Evolutionary conservation across 257 asterid species (phyloP).

Genomic region (Rhazya stricta): DNA sequence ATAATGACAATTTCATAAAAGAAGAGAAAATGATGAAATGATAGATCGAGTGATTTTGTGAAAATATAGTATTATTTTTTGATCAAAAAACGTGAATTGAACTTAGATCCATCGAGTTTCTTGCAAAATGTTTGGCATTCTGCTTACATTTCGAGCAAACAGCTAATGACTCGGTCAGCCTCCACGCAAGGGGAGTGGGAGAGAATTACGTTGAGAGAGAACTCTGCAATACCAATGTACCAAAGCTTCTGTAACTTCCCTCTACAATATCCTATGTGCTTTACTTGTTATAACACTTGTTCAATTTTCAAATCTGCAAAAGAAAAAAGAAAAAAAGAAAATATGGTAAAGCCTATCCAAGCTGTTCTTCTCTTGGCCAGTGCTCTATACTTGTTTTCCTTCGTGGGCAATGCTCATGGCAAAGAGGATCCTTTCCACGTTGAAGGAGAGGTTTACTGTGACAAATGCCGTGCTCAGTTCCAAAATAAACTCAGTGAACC

Average conservation of each 20-base stretch:
- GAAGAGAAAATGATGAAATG: no score
- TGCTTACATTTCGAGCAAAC: not conserved
- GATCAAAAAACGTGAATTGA: no score
- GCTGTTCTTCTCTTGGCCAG: slow-evolving; percentile 27
- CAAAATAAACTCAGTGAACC: slow-evolving; percentile 50
- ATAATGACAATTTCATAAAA: no score
- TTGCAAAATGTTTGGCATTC: no score
- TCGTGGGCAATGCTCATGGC: slow-evolving; percentile 20
- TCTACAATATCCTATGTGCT: not conserved
- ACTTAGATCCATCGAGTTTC: no score
- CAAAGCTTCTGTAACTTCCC: not conserved
- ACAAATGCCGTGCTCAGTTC: slow-evolving; percentile 63
- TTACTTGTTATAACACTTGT: not conserved
- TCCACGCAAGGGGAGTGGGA: not conserved
- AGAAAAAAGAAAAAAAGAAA: not conserved
- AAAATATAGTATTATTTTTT: no score
- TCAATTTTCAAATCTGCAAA: not conserved
- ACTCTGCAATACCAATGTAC: not conserved
- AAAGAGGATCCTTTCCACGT: slow-evolving; percentile 28
- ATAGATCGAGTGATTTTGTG: no score
- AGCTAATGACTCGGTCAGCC: not conserved
- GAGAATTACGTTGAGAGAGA: not conserved
- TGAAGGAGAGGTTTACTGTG: slow-evolving; percentile 65
- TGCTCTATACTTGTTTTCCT: slow-evolving; percentile 32
- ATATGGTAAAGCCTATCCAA: slow-evolving; percentile 37